Evolutionary conservation across 1,284 basidiomycete species (phyloP).

Genomic region (Naganishia sp.): DNA sequence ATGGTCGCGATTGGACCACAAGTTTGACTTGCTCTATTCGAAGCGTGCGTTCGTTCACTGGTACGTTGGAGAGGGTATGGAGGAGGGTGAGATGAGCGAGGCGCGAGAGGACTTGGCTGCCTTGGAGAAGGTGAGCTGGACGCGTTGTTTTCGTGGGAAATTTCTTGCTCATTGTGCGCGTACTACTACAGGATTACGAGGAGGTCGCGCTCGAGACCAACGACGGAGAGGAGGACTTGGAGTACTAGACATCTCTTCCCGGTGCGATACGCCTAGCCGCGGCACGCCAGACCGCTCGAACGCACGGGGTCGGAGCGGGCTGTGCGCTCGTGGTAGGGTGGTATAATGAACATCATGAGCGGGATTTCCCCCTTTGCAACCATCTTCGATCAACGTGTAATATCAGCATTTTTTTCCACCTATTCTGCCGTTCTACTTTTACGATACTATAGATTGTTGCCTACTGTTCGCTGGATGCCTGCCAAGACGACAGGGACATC

Average conservation of each 20-base stretch:
- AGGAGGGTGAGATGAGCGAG: constrained; percentile 98
- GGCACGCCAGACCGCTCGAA: too few relatives aligned
- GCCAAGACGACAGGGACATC: neutral
- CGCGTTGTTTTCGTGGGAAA: neutral
- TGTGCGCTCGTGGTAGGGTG: constrained; percentile 3
- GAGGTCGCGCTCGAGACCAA: constrained; percentile 89
- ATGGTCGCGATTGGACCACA: constrained; percentile 96
- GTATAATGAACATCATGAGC: constrained; percentile 17
- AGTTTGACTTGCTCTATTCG: constrained; percentile 95
- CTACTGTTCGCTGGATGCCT: neutral
- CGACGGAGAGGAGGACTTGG: constrained; percentile 70
- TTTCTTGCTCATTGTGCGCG: constrained; percentile 41
- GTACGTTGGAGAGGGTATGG: constrained; percentile 97
- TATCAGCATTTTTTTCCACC: constrained; percentile 17
- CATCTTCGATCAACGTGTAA: constrained; percentile 18
- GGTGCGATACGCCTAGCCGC: neutral
- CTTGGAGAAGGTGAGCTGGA: constrained; percentile 72
- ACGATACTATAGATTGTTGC: constrained; percentile 11
- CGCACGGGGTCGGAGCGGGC: too few relatives aligned
- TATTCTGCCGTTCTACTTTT: constrained; percentile 10
- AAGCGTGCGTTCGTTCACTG: constrained; percentile 91
- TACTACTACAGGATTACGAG: constrained; percentile 80
- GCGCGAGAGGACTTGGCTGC: constrained; percentile 96
- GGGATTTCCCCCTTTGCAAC: neutral
- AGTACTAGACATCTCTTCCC: constrained; percentile 60